Evolutionary conservation across 371 early-diverging fungal genomes (phyloP).

Genomic region (Apophysomyces elegans): DNA sequence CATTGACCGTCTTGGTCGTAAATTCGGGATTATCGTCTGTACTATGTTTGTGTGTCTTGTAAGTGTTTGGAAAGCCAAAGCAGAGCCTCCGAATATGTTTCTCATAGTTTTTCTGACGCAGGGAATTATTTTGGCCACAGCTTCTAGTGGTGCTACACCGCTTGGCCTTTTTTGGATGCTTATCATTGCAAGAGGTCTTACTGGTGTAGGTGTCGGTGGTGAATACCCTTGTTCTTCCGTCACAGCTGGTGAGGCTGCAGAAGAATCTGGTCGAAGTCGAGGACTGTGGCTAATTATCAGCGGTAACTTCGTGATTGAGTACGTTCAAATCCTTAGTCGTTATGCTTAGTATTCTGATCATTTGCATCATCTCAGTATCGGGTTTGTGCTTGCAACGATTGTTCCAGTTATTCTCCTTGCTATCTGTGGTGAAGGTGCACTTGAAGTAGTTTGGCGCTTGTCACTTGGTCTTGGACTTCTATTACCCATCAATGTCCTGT

Average conservation of each 20-base stretch:
- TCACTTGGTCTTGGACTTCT: slow-evolving; percentile 56
- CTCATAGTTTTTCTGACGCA: slow-evolving; percentile 8
- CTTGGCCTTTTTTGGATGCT: slow-evolving; percentile 44
- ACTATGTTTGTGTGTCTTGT: slow-evolving; percentile 40
- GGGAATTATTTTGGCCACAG: slow-evolving; percentile 25
- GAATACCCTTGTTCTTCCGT: slow-evolving; percentile 56
- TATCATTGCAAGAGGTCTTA: slow-evolving; percentile 43
- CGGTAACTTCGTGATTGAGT: slow-evolving; percentile 47
- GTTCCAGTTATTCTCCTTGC: slow-evolving; percentile 54
- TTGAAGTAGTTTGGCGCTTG: slow-evolving; percentile 53
- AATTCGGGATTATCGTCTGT: slow-evolving; percentile 38
- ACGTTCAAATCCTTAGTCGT: neutral
- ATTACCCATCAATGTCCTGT: slow-evolving; percentile 53
- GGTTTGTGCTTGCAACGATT: slow-evolving; percentile 52
- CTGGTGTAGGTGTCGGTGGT: slow-evolving; percentile 54
- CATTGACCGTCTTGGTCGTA: slow-evolving; percentile 41
- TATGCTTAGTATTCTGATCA: neutral
- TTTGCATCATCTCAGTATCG: slow-evolving; percentile 22
- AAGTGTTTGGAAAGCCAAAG: slow-evolving; percentile 3
- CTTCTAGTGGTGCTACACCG: slow-evolving; percentile 18
- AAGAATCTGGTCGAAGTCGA: slow-evolving; percentile 46
- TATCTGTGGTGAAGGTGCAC: slow-evolving; percentile 35
- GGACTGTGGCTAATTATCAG: slow-evolving; percentile 47
- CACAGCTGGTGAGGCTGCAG: slow-evolving; percentile 49
- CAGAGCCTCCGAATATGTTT: neutral